Evolutionary conservation across 75 land plant genomes (phyloP).

Genomic region (Chamaecyparis obtusa): DNA sequence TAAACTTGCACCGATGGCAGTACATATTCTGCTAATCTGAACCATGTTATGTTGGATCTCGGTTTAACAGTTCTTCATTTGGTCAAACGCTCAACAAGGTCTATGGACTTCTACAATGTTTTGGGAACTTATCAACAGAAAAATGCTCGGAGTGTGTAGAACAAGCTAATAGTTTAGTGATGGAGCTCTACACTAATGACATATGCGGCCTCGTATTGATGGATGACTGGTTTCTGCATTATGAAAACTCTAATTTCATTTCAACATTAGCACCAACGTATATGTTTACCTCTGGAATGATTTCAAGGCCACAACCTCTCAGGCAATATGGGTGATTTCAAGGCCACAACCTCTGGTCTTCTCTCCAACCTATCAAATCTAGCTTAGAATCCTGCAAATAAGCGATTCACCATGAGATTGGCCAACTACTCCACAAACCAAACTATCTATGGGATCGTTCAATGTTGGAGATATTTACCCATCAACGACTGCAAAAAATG

Average conservation of each 20-base stretch:
- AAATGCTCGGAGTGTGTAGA: neutral
- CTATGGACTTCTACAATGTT: too few relatives aligned
- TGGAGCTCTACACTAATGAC: neutral
- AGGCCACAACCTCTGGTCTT: neutral
- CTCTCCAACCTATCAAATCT: neutral
- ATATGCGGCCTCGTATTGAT: neutral
- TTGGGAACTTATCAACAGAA: too few relatives aligned
- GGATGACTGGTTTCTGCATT: neutral
- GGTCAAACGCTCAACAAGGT: too few relatives aligned
- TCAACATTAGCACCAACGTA: neutral
- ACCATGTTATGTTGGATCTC: too few relatives aligned
- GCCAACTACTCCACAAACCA: neutral
- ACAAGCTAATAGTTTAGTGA: neutral
- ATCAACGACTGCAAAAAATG: neutral
- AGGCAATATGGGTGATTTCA: neutral
- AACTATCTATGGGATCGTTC: neutral
- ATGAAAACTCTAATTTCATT: conserved; percentile 1
- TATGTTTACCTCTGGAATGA: neutral
- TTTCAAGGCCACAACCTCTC: neutral
- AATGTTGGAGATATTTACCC: neutral
- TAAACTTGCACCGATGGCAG: too few relatives aligned
- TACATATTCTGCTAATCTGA: too few relatives aligned
- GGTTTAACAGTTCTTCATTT: too few relatives aligned
- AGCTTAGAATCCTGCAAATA: neutral
- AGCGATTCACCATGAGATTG: neutral